Conservation (phyloP, 2,329 filamentous ascomycete species). For the Fusarium sp. region DNA sequence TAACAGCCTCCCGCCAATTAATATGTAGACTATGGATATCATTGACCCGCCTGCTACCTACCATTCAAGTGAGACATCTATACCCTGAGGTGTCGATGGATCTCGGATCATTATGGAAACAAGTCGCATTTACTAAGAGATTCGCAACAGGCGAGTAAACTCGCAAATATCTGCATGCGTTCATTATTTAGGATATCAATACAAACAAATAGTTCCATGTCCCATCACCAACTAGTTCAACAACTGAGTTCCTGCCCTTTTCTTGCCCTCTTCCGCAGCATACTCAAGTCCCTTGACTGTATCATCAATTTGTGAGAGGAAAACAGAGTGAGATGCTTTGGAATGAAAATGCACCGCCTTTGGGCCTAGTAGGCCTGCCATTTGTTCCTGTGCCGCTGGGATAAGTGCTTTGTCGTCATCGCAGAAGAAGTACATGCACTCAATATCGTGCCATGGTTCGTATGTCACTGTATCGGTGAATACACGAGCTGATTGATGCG, state of each 20-base stretch:
- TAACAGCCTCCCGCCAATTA: no score
- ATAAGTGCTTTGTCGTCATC: slow-evolving; percentile 47
- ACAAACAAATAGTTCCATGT: no score
- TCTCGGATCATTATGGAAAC: no score
- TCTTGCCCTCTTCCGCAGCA: slow-evolving; percentile 21
- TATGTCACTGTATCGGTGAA: slow-evolving; percentile 46
- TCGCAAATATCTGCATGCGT: no score
- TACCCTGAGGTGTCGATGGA: no score
- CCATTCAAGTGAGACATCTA: no score
- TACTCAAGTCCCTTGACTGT: slow-evolving; percentile 38
- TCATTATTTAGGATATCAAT: not conserved
- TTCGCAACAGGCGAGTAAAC: no score
- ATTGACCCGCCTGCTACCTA: no score
- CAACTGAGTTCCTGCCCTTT: not conserved
- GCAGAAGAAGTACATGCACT: slow-evolving; percentile 47
- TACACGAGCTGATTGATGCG: slow-evolving; percentile 34
- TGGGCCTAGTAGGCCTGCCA: slow-evolving; percentile 34
- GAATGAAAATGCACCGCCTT: slow-evolving; percentile 22
- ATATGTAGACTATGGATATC: no score
- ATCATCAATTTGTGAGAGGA: slow-evolving; percentile 31
- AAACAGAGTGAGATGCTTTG: slow-evolving; percentile 33
- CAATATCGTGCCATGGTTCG: slow-evolving; percentile 51
- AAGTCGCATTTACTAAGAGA: no score
- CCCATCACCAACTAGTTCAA: not conserved
- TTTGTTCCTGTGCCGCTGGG: slow-evolving; percentile 36